phyloP scores from a whole-genome alignment of 108 stramenopile genomes.

The Epithemia pelagica region DNA sequence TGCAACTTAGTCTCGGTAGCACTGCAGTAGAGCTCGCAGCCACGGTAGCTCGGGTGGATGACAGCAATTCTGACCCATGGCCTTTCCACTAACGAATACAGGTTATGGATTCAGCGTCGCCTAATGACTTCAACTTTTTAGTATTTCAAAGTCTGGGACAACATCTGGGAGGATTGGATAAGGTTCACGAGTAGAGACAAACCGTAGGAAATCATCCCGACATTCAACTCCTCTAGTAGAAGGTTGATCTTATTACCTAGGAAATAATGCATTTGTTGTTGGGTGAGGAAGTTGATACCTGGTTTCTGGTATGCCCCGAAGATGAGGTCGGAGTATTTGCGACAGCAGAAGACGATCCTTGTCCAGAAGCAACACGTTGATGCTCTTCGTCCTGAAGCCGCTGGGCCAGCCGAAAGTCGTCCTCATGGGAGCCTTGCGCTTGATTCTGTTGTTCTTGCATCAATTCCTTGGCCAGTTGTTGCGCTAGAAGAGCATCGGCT shows the following conservation, averaged over 20 bases:
- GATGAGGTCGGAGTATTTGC: not conserved
- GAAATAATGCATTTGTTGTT: not conserved
- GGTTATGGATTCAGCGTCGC: too few species aligned
- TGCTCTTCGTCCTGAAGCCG: constrained; percentile 9
- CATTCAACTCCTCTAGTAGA: too few species aligned
- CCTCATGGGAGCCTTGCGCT: not conserved
- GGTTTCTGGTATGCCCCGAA: not conserved
- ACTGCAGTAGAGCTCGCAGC: too few species aligned
- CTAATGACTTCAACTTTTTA: too few species aligned
- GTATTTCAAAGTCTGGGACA: too few species aligned
- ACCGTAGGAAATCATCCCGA: too few species aligned
- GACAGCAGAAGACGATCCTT: not conserved
- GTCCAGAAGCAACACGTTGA: constrained; percentile 1
- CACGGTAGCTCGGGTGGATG: too few species aligned
- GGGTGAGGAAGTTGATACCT: not conserved
- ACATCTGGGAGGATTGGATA: too few species aligned
- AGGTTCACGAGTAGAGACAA: too few species aligned
- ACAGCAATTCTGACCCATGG: too few species aligned
- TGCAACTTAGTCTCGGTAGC: too few species aligned
- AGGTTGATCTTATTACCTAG: not conserved
- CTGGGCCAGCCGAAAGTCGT: not conserved
- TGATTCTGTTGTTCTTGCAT: not conserved
- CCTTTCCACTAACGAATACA: too few species aligned
- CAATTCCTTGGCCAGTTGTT: not conserved
- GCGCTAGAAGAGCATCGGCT: not conserved